A percentile compares a stretch with the other conserved stretches of the same genome.
Conservation (phyloP, 164 flowering plant species). For the Buxus sempervirens region DNA sequence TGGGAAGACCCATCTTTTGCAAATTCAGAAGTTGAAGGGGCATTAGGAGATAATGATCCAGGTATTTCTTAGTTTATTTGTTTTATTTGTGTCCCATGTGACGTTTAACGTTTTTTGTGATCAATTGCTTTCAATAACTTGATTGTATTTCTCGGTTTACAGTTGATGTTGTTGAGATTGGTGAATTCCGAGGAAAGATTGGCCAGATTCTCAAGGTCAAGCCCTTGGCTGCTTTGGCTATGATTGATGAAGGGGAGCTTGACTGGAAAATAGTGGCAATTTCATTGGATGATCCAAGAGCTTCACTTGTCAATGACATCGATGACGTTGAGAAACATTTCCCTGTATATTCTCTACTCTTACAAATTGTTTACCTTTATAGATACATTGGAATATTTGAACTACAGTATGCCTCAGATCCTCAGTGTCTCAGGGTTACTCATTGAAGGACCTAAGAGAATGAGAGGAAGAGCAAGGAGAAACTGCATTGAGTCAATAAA, state of each 20-base stretch:
- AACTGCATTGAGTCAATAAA: no score
- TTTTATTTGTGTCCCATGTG: not conserved
- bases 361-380: not conserved
- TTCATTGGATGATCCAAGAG: constrained; percentile 91
- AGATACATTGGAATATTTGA: not conserved
- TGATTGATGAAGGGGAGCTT: constrained; percentile 99
- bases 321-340: constrained; percentile 95
- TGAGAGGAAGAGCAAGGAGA: no score
- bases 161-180: constrained; percentile 99
- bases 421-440: not conserved
- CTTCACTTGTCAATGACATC: constrained; percentile 85
- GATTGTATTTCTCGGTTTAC: constrained; percentile 14
- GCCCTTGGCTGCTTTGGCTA: constrained; percentile 90
- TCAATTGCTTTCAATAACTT: not conserved
- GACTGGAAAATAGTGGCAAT: constrained; percentile 99
- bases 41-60: constrained; percentile 94
- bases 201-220: constrained; percentile 85
- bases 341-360: constrained; percentile 49
- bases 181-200: constrained; percentile 61
- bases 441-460: no score
- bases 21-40: constrained; percentile 84
- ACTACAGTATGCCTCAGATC: not conserved
- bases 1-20: constrained; percentile 97
- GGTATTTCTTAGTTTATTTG: constrained; percentile 22
- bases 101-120: not conserved